Base-by-base conservation (phyloP, 345 rosid species). In the Psidium guajava region DNA sequence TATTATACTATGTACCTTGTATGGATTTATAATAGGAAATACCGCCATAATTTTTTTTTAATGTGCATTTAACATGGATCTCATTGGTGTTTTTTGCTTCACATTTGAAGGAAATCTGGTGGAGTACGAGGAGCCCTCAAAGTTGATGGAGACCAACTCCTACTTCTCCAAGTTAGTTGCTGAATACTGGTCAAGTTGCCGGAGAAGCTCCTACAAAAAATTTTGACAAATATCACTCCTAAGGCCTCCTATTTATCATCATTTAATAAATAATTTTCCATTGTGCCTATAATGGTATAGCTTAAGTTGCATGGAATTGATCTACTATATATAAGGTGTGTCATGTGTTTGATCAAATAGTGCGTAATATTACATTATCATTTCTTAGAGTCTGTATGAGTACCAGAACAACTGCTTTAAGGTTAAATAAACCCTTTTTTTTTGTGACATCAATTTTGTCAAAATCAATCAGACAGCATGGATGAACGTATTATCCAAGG, bases 161-260 rank as follows among this genome's bases (percentile, higher is more conserved):
- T 92, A 90, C 55, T 94, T 95, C 89, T 93, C 95, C 5, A 94
- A 92, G 89, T 95, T 94, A 9, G 98, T 93, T 25, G 94, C 91
- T 80, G 98, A 95, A 84, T 95, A 94, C 61, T 95, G 98, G 95
- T 90, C 95, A 14, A 92, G 94, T 87, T 91, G 96, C 91, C 89
- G 86, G 49, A 89, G 90, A 56, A 85, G 84, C 36, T 90, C 95
- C 84, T 61, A 1, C 69, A 87, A 82, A 47, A 52, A n/a, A 13
- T 64, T 80, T 74, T 10, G 40, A 18, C 40, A 12, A 32, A 3
- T 52, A 54, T 56, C 64, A 8, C 42, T 73, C 22, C 47, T 20
- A 12, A n/a, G 18, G 40, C 14, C 13, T 53, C 44, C 28, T 54
- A 10, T 8, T 82, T 51, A 32, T 32, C 3, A 8, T 32, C 40